phyloP scores from a whole-genome alignment of 1,139 yeast genomes.

The Saccharomyces uvarum region DNA sequence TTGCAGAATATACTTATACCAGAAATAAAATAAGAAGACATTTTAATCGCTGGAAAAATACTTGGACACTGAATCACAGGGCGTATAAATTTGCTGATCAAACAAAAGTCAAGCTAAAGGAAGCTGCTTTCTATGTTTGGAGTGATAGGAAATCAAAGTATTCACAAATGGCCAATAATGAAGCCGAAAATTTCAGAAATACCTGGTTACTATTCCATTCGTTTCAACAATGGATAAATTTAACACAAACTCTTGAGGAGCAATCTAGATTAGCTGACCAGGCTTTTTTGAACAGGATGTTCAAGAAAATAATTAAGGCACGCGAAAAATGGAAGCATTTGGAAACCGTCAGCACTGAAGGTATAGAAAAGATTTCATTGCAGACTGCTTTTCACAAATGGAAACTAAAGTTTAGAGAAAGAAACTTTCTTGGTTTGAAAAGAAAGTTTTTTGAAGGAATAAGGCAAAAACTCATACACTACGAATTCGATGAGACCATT shows the following conservation, averaged over 20 bases:
- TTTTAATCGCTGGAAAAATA: not conserved
- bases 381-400: not conserved
- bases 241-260: not conserved
- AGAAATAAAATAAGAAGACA: not conserved
- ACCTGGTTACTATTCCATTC: not conserved
- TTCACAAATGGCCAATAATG: not conserved
- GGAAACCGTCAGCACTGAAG: not conserved
- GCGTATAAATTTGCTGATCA: not conserved
- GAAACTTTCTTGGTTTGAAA: not conserved
- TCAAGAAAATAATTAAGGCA: not conserved
- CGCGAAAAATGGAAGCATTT: not conserved
- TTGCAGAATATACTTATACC: slow-evolving; percentile 6
- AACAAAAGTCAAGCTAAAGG: not conserved
- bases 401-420: not conserved
- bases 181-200: not conserved
- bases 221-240: slow-evolving; percentile 3
- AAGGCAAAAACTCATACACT: not conserved
- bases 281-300: not conserved
- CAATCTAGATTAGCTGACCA: slow-evolving; percentile 2
- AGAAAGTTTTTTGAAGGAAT: not conserved
- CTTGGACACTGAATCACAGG: not conserved
- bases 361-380: not conserved
- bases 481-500: not conserved
- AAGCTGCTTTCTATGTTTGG: not conserved
- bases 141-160: not conserved